phyloP scores from a whole-genome alignment of 2,329 filamentous ascomycete species.

The Geosmithia morbida region DNA sequence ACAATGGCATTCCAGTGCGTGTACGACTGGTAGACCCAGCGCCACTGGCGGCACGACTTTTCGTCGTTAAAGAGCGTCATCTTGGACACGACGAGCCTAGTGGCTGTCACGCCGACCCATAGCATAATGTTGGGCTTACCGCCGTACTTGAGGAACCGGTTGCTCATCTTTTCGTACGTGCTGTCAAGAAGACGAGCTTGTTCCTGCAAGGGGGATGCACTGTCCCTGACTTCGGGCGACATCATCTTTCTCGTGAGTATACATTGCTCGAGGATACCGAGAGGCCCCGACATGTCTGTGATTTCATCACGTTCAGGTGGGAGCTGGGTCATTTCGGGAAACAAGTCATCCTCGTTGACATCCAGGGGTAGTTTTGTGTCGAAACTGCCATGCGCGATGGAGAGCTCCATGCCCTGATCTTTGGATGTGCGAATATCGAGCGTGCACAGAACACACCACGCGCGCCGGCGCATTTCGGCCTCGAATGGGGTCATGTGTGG shows the following conservation, averaged over 20 bases:
- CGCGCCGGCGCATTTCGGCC: constrained; percentile 44
- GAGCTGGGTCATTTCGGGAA: constrained; percentile 18
- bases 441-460: constrained; percentile 48
- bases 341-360: constrained; percentile 22
- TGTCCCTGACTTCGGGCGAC: constrained; percentile 6
- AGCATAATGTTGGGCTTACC: constrained; percentile 16
- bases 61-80: constrained; percentile 38
- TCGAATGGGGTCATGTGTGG: constrained; percentile 41
- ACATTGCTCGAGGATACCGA: constrained; percentile 19
- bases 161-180: constrained; percentile 26
- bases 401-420: constrained; percentile 39
- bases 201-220: constrained; percentile 18
- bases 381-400: constrained; percentile 27
- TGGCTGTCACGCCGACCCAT: constrained; percentile 20
- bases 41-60: constrained; percentile 31
- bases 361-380: constrained; percentile 38
- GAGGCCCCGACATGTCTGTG: constrained; percentile 34
- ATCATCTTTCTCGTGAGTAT: constrained; percentile 22
- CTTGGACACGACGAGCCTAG: constrained; percentile 36
- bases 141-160: constrained; percentile 24
- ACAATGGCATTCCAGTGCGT: constrained; percentile 45
- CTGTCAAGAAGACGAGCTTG: constrained; percentile 28
- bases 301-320: constrained; percentile 32
- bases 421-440: constrained; percentile 46
- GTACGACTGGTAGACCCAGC: constrained; percentile 45